Percentiles rank a stretch among this genome's conserved stretches.
These are phyloP conservation scores for Colletotrichum kahawae DNA, from an alignment of 2,329 filamentous ascomycete genomes.

Conservation along the genomic window DNA sequence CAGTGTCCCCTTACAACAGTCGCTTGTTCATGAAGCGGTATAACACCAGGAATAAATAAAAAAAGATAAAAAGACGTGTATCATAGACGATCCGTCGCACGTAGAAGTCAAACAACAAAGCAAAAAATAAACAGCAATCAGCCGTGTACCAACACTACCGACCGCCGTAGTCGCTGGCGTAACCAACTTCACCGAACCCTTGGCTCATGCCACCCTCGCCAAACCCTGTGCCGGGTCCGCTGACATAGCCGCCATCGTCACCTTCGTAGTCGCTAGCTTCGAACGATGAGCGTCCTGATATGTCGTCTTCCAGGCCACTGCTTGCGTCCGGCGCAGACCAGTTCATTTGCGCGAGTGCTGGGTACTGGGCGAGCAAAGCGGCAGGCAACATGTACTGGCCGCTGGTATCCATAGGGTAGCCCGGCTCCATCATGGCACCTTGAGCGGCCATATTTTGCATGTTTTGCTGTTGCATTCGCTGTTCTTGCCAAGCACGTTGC, in stretches of 20 bases:
- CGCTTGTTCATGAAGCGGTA: conserved; percentile 14
- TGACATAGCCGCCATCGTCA: conserved; percentile 72
- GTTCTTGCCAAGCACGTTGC: conserved; percentile 76
- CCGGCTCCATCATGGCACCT: conserved; percentile 62
- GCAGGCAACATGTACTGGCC: conserved; percentile 78
- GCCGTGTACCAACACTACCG: conserved; percentile 30
- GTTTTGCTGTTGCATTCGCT: conserved; percentile 71
- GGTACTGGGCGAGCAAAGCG: conserved; percentile 89
- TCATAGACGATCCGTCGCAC: neutral
- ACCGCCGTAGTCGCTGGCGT: conserved; percentile 58
- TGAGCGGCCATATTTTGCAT: conserved; percentile 63
- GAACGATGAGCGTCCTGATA: conserved; percentile 82
- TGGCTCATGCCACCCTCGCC: conserved; percentile 62
- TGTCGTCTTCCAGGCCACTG: conserved; percentile 74
- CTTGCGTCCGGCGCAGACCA: conserved; percentile 74
- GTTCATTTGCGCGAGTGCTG: conserved; percentile 87
- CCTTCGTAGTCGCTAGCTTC: conserved; percentile 82
- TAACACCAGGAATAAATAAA: neutral
- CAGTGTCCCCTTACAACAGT: conserved; percentile 13
- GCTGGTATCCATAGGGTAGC: conserved; percentile 61
- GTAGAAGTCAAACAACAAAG: neutral
- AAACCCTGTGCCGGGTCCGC: conserved; percentile 64
- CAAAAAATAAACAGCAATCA: neutral
- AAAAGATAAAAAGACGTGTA: neutral
- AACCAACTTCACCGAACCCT: conserved; percentile 59